Evolutionary conservation across 768 basidiomycete genomes (phyloP), one percentile per base, ranked within the genome.

Genomic region (Pleurotus citrinopileatus): DNA sequence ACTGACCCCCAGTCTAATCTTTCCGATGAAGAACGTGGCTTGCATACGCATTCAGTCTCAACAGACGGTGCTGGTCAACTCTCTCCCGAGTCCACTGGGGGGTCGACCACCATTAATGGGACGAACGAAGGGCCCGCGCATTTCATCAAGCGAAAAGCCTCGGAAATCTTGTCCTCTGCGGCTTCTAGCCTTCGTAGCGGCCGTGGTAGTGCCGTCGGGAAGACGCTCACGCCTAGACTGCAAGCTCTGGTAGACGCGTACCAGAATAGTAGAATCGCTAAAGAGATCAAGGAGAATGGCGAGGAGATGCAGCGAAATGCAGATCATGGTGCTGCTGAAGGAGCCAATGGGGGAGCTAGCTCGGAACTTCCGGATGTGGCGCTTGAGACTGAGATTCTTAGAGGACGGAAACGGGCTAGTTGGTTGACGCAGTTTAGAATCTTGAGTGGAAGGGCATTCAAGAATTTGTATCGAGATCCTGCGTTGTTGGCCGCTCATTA

Each of bases 381-480:
- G 23, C 72, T 80, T 23, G 90, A 92, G 70, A 89, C 82, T 32
- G 71, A 77, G 47, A 62, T 90, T 55, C 67, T 94, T 64, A 70
- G 87, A 47, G 88, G 87, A 13, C 73, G 86, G 60, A 84, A 88
- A 68, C 80, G 93, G 53, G 97, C 96, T 5, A 87, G 81, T 58
- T 94, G 86, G 82, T 77, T 76, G 38, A 95, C 89, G 15, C 97
- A 99, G 73, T 98, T 99, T 64, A 81, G 82, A 66, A 95, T 98
- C 54, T 71, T 99, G 65, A 97, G 94, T 65, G 95, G 95, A 22
- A 73, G 97, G 54, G 94, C 96, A 19, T 98, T 99, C 79, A 98
- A 98, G 81, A 98, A 98, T 64, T 70, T 99, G 56, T 98, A 99
- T 67, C 79, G 96, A 22, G 94, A 99, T 63, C 96, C 96, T 0